Percentiles rank a stretch among this genome's conserved stretches.
Conservation (phyloP, 345 rosid genomes). For the Capsella bursapastoris region DNA sequence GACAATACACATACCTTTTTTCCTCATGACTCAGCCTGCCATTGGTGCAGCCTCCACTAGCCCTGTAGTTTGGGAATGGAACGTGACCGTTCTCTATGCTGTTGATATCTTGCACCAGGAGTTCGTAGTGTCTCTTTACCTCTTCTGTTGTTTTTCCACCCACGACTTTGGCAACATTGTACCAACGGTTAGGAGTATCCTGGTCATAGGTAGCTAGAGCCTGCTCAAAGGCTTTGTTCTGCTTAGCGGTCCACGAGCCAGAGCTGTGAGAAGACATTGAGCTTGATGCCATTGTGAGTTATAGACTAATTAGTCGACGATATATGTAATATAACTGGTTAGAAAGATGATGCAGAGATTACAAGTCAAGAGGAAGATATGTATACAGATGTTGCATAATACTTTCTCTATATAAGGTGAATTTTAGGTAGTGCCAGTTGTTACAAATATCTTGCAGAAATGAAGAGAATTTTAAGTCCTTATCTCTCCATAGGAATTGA, state of each 20-base stretch:
- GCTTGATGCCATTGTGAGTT: constrained; percentile 64
- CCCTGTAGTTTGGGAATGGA: constrained; percentile 72
- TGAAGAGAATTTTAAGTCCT: constrained; percentile 52
- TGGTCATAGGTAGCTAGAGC: constrained; percentile 82
- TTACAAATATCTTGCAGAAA: constrained; percentile 50
- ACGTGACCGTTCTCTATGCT: constrained; percentile 72
- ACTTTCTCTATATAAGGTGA: constrained; percentile 60
- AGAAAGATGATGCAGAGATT: neutral
- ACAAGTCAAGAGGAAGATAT: constrained; percentile 38
- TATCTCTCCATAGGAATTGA: constrained; percentile 65
- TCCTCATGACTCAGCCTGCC: constrained; percentile 37
- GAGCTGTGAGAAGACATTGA: constrained; percentile 64
- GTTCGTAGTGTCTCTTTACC: constrained; percentile 70
- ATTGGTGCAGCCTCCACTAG: constrained; percentile 42
- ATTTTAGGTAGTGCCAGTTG: constrained; percentile 43
- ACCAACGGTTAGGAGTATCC: constrained; percentile 93
- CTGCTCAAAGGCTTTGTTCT: constrained; percentile 84
- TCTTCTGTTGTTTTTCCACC: constrained; percentile 83
- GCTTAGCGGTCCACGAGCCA: constrained; percentile 68
- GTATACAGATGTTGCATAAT: constrained; percentile 48
- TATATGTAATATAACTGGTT: neutral
- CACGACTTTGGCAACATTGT: constrained; percentile 75
- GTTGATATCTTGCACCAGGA: constrained; percentile 65
- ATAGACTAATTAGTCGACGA: neutral
- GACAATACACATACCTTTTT: constrained; percentile 36